These are phyloP conservation scores for Cryomyces antarcticus DNA, from an alignment of 495 filamentous ascomycete species.

Conservation along the genomic window DNA sequence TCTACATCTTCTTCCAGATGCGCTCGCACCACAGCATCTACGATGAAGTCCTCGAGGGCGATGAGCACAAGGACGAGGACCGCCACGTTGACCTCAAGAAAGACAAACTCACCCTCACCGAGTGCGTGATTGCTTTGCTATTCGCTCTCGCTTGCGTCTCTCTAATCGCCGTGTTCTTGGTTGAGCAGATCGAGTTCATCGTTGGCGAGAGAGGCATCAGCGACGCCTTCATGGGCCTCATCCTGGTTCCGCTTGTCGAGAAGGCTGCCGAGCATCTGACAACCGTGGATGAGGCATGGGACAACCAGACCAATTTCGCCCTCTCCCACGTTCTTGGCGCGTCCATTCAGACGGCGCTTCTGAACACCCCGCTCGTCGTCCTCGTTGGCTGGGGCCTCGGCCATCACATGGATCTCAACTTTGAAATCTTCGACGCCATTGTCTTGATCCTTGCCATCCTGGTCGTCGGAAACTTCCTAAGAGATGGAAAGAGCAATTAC, in stretches of 20 bases:
- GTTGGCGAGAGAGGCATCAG: slow-evolving; percentile 41
- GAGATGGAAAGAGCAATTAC: slow-evolving; percentile 26
- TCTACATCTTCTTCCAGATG: slow-evolving; percentile 66
- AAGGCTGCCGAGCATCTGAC: slow-evolving; percentile 65
- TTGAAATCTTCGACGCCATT: slow-evolving; percentile 77
- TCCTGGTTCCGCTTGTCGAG: slow-evolving; percentile 64
- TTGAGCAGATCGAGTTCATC: slow-evolving; percentile 57
- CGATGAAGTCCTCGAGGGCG: slow-evolving; percentile 43
- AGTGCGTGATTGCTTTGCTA: slow-evolving; percentile 46
- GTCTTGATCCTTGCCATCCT: slow-evolving; percentile 72
- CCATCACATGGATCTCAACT: slow-evolving; percentile 57
- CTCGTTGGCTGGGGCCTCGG: slow-evolving; percentile 67
- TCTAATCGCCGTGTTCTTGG: slow-evolving; percentile 63
- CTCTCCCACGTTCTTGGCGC: slow-evolving; percentile 75
- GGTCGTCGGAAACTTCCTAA: slow-evolving; percentile 34
- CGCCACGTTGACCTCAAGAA: slow-evolving; percentile 39
- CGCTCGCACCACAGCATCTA: slow-evolving; percentile 69
- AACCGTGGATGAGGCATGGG: slow-evolving; percentile 80
- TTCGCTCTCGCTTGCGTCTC: slow-evolving; percentile 55
- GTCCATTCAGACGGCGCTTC: slow-evolving; percentile 72
- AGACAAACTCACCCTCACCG: slow-evolving; percentile 58
- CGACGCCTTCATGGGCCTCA: slow-evolving; percentile 34
- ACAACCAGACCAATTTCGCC: slow-evolving; percentile 76
- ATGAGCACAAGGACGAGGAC: slow-evolving; percentile 54
- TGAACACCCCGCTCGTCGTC: slow-evolving; percentile 71